Base-by-base conservation (phyloP, 345 rosid genomes). In the Syzygium jambos region DNA sequence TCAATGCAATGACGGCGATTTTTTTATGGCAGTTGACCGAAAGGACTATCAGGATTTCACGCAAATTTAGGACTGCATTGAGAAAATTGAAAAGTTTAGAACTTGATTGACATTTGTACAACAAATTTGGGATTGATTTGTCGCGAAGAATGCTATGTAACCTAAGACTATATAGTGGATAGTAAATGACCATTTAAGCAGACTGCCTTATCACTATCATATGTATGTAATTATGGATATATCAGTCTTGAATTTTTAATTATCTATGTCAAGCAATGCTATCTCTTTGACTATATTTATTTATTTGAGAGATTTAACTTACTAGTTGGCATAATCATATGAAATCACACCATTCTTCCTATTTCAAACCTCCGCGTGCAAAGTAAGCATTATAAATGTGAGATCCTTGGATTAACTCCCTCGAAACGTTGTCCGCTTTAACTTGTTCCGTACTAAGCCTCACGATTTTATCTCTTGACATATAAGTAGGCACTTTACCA, bases 391-490 rank as follows among this genome's bases (percentile, higher is more conserved):
- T 17, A n/a, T 17, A 61, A 61, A 61, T n/a, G 17, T 61, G 73
- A n/a, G 38, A 3, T 2, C 14, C 4, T 14, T n/a, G 19, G 17
- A 61, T 61, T 61, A 61, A 61, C 30, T 61, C 73, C n/a, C 73
- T 61, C 9, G 4, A 61, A 9, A 7, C 29, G 13, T 61, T 61
- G 13, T 61, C 0, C 1, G 2, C 9, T 61, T n/a, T 61, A 16
- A 14, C n/a, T 0, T n/a, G 34, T n/a, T 6, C n/a, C 30, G n/a
- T n/a, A 61, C 17, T 0, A 2, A n/a, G 9, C 9, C 8, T 13
- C 19, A 25, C 16, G 0, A 1, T 59, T 27, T 57, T 57, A 14
- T 57, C 29, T 29, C 29, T 59, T 59, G 27, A 29, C 7, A 11
- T 59, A 25, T 1, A 61, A 15, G 19, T n/a, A 6, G 34, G 34